A percentile compares a stretch with the other conserved stretches of the same genome.
Conservation (phyloP, 108 stramenopile species). For the Nannochloropsis salina region DNA sequence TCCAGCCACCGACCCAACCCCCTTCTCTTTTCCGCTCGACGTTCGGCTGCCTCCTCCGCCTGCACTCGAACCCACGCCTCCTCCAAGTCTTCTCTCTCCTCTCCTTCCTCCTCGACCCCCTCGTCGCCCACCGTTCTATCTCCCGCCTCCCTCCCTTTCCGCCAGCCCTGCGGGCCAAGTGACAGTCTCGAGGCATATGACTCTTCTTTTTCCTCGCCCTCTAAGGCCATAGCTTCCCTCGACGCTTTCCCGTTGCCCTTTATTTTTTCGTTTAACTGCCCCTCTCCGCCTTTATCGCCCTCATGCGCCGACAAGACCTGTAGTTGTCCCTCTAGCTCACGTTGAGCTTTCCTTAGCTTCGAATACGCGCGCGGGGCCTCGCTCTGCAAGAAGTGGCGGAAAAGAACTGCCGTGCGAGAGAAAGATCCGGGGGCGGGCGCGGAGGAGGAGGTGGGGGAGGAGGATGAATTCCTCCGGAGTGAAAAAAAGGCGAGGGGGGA, state of each 20-base stretch:
- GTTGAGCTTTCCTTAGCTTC: neutral
- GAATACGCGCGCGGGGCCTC: neutral
- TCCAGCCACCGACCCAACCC: neutral
- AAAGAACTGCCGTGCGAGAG: neutral
- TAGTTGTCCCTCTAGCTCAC: neutral
- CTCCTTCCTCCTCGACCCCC: neutral
- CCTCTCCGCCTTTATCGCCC: no score
- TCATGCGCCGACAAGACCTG: neutral
- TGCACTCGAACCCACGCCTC: neutral
- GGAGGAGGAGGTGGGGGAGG: neutral
- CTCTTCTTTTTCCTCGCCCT: neutral
- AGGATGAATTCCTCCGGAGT: neutral
- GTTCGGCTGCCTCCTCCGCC: neutral
- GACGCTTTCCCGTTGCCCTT: neutral
- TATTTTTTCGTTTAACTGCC: neutral
- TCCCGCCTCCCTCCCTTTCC: neutral
- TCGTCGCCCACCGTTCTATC: neutral
- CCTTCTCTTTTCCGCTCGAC: neutral
- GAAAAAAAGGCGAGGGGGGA: slow-evolving; percentile 7
- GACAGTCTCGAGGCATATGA: neutral
- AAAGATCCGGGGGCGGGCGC: neutral
- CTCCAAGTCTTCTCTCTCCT: neutral
- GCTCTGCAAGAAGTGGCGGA: neutral
- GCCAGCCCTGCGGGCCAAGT: neutral
- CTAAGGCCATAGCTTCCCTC: neutral